Evolutionary conservation across 2,329 filamentous ascomycete species (phyloP), one percentile per base, ranked within the genome.

Genomic region (Nothomitra cinnamomea): DNA sequence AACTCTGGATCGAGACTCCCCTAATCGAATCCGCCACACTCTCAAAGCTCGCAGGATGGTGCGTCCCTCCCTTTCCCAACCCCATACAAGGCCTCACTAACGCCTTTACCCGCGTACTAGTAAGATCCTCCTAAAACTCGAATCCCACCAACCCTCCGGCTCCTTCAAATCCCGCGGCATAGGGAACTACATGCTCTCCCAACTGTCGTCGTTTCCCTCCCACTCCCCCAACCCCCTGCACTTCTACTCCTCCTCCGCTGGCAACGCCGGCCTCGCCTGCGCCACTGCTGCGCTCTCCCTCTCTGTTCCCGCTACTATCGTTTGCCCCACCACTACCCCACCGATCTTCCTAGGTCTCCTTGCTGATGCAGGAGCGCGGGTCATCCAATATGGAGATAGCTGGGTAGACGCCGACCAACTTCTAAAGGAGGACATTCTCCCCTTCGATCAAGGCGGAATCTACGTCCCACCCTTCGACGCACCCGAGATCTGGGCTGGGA

Each of bases 241-340:
- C 70, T 90, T 92, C 74, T 92, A 86, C 70, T 83, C 78, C 62
- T 84, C 82, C 12, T 85, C 80, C 1, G 87, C 85, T 55, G 87
- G 87, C 55, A 94, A 94, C 63, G 87, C 87, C 1, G 87, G 87
- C 1, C 77, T 94, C 2, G 87, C 87, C 1, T 87, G 84, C 61
- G 85, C 86, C 15, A 81, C 79, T 49, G 83, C 87, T 1, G 83
- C 86, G 12, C 70, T 72, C 22, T 72, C 76, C 1, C 73, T 92
- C 5, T 68, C 72, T 4, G 74, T 78, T 38, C 80, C 78, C 1
- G 81, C 79, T 64, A 90, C 86, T 3, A 83, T 94, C 56, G 83
- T 87, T 28, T 78, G 92, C 1, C 85, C 87, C 0, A 63, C 71
- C 7, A 72, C 70, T 5, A 85, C 84, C 0, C 79, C 81, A 32